A percentile compares a stretch with the other conserved stretches of the same genome.
Conservation (phyloP, 164 flowering plant species). For the Vitis labrusca region DNA sequence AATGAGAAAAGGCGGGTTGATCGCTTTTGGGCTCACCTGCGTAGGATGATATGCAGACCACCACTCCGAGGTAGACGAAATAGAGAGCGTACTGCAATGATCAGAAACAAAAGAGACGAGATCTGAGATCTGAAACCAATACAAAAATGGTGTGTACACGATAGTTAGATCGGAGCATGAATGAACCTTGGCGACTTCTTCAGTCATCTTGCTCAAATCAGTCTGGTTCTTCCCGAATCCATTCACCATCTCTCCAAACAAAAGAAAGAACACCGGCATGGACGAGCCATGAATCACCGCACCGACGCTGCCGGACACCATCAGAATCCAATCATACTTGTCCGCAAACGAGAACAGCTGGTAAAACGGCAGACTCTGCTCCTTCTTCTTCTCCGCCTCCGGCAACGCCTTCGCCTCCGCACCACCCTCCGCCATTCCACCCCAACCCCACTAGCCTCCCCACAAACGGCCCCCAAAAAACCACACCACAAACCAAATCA, state of each 20-base stretch:
- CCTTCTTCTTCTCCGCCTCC: conserved; percentile 85
- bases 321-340: conserved; percentile 66
- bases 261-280: conserved; percentile 91
- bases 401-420: conserved; percentile 51
- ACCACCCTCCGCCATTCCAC: conserved; percentile 56
- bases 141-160: neutral
- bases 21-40: conserved; percentile 53
- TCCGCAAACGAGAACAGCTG: conserved; percentile 92
- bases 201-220: conserved; percentile 70
- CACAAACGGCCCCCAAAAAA: neutral
- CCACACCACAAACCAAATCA: no score
- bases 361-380: conserved; percentile 75
- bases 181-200: conserved; percentile 82
- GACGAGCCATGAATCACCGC: conserved; percentile 94
- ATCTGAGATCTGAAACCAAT: conserved; percentile 20
- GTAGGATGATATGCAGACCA: conserved; percentile 87
- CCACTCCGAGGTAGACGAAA: conserved; percentile 86
- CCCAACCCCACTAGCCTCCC: neutral
- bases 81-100: conserved; percentile 87
- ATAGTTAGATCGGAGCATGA: neutral
- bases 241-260: conserved; percentile 93
- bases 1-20: neutral
- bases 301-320: conserved; percentile 80
- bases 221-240: conserved; percentile 89
- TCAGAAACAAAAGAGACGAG: conserved; percentile 13